A percentile compares a stretch with the other conserved stretches of the same genome.
Conservation (phyloP, 106 monocot genomes). For the Allium fistulosum region DNA sequence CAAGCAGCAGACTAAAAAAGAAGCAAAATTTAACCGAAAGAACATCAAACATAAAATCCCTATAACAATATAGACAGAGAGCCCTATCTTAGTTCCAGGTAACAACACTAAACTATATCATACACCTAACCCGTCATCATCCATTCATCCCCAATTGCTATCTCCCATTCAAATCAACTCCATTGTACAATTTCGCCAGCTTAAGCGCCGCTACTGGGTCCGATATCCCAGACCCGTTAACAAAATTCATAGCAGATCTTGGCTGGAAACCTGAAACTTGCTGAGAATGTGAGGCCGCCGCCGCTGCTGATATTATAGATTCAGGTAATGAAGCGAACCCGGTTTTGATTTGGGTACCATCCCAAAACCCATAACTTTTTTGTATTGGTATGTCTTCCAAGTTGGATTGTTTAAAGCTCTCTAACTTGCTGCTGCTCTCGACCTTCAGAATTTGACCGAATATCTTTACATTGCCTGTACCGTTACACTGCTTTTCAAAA, state of each 20-base stretch:
- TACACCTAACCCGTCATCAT: too few relatives aligned
- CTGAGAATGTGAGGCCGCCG: constrained; percentile 3
- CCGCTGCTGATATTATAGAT: constrained; percentile 30
- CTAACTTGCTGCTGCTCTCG: constrained; percentile 10
- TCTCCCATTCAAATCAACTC: constrained; percentile 37
- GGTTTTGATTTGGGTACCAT: constrained; percentile 36
- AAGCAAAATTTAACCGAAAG: too few relatives aligned
- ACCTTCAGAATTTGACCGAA: constrained; percentile 77
- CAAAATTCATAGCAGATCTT: constrained; percentile 1
- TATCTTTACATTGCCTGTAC: constrained; percentile 71
- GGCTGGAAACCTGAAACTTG: constrained; percentile 36
- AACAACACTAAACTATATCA: too few relatives aligned
- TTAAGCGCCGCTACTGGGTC: constrained; percentile 69
- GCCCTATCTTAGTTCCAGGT: too few relatives aligned
- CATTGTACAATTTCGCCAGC: constrained; percentile 24
- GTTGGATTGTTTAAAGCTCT: constrained; percentile 6
- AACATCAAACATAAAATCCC: too few relatives aligned
- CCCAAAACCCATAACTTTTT: constrained; percentile 43
- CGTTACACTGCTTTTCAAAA: constrained; percentile 15
- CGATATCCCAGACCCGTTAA: constrained; percentile 19
- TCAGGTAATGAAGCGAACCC: constrained; percentile 52
- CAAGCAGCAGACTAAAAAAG: too few relatives aligned
- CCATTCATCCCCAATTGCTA: constrained; percentile 4
- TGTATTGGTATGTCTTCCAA: constrained; percentile 22
- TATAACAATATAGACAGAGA: too few relatives aligned